These are phyloP conservation scores for Zoysia matrella DNA, from an alignment of 202 grass and related monocot genomes.

Conservation along the genomic window DNA sequence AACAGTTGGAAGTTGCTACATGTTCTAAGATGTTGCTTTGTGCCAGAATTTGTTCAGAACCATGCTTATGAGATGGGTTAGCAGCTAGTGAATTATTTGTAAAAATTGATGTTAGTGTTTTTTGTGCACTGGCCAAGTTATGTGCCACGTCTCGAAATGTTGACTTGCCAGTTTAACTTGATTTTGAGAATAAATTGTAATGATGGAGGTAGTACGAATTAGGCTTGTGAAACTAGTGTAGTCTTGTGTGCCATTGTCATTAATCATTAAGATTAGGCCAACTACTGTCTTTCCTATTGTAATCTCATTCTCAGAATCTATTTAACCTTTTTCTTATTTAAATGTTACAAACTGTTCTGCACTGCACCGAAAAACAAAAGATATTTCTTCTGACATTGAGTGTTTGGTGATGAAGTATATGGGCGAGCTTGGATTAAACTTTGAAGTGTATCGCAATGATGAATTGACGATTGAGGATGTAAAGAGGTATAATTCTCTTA, in stretches of 20 bases:
- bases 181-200: neutral
- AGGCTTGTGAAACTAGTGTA: neutral
- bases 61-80: neutral
- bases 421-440: slow-evolving; percentile 87
- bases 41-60: slow-evolving; percentile 8
- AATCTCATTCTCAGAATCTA: neutral
- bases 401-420: slow-evolving; percentile 71
- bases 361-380: slow-evolving; percentile 15
- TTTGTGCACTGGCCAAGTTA: neutral
- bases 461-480: slow-evolving; percentile 50
- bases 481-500: neutral
- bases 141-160: neutral
- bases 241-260: neutral
- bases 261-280: neutral
- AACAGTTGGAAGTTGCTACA: neutral
- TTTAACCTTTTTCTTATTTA: neutral
- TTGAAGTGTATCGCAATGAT: slow-evolving; percentile 93
- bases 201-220: neutral
- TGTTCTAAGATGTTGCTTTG: neutral
- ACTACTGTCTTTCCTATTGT: neutral
- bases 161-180: neutral
- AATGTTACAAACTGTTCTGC: neutral
- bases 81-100: neutral
- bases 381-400: slow-evolving; percentile 30
- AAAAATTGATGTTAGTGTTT: neutral